A percentile compares a stretch with the other conserved stretches of the same genome.
Conservation (phyloP, 2,329 filamentous ascomycete genomes). For the Sporothrix variecibatus region DNA sequence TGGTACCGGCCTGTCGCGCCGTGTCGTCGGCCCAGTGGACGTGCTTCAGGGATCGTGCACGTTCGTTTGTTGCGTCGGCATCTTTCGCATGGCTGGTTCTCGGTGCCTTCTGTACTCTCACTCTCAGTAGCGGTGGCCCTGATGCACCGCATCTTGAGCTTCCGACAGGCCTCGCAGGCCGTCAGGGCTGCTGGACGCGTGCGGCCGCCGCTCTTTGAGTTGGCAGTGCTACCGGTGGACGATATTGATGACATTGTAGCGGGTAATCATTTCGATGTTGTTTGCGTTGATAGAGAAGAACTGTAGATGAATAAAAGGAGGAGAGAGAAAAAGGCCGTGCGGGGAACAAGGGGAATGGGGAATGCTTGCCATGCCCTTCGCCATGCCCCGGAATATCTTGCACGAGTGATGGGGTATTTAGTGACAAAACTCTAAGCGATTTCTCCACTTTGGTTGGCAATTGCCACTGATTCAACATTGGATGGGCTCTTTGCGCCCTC, state of each 20-base stretch:
- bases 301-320: neutral
- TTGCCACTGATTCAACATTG: no score
- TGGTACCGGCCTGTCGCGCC: slow-evolving; percentile 5
- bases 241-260: neutral
- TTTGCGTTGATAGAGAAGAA: neutral
- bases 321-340: neutral
- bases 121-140: neutral
- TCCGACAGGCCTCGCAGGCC: slow-evolving; percentile 12
- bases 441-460: no score
- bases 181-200: slow-evolving; percentile 8
- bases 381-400: neutral
- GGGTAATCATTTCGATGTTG: neutral
- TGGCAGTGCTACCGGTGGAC: neutral
- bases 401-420: neutral
- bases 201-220: neutral
- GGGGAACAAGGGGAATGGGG: neutral
- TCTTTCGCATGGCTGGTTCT: neutral
- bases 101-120: neutral
- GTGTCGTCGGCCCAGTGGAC: neutral
- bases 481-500: no score
- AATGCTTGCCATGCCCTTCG: no score
- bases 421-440: neutral
- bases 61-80: slow-evolving; percentile 8
- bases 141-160: slow-evolving; percentile 18
- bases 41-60: slow-evolving; percentile 1